Conservation (phyloP, 352 stramenopile genomes). For the Pythium aristosporum region DNA sequence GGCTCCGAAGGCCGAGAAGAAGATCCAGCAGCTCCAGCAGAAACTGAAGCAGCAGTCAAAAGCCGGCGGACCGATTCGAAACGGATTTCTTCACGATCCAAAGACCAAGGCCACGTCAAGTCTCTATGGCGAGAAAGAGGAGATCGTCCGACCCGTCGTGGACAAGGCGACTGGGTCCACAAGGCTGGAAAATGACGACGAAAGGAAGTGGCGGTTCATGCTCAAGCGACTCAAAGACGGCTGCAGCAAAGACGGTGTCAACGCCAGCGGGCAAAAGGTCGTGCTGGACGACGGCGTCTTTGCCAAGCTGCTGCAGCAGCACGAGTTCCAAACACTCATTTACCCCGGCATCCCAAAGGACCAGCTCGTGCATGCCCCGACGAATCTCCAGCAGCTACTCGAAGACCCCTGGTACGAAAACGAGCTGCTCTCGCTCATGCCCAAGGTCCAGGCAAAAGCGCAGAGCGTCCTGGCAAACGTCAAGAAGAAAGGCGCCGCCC, state of each 20-base stretch:
- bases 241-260: conserved; percentile 53
- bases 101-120: conserved; percentile 30
- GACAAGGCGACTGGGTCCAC: conserved; percentile 23
- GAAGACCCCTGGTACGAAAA: conserved; percentile 81
- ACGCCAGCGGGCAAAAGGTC: conserved; percentile 51
- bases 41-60: conserved; percentile 7
- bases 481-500: conserved; percentile 64
- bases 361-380: conserved; percentile 61
- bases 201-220: conserved; percentile 66
- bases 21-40: conserved; percentile 19
- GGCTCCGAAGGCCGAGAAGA: conserved; percentile 51
- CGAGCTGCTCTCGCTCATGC: conserved; percentile 78
- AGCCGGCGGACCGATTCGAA: conserved; percentile 28
- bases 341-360: conserved; percentile 77
- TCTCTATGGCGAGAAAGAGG: conserved; percentile 69
- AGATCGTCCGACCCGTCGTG: conserved; percentile 32
- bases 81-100: conserved; percentile 45
- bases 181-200: conserved; percentile 32
- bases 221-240: conserved; percentile 56
- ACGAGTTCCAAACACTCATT: conserved; percentile 75
- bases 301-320: conserved; percentile 58
- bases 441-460: conserved; percentile 76
- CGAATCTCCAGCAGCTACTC: conserved; percentile 71
- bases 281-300: conserved; percentile 83
- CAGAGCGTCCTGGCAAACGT: conserved; percentile 78